Conservation (phyloP, 768 basidiomycete species). For the Candolleomyces efflorescens region DNA sequence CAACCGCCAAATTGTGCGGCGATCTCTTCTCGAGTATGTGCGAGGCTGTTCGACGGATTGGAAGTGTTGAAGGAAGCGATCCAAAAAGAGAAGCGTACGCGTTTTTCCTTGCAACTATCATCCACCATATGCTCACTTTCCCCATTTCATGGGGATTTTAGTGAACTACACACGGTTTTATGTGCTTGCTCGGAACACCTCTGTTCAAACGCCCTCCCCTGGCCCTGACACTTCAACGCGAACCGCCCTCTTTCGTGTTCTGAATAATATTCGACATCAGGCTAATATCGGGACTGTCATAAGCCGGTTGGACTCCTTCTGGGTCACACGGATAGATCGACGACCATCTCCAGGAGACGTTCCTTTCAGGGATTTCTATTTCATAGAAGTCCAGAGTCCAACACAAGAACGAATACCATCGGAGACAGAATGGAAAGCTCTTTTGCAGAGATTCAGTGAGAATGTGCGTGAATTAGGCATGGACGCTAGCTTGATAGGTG, state of each 20-base stretch:
- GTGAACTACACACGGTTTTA: conserved; percentile 73
- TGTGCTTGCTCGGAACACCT: conserved; percentile 40
- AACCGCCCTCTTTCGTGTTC: conserved; percentile 31
- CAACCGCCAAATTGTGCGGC: conserved; percentile 55
- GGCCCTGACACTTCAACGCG: conserved; percentile 10
- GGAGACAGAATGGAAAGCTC: conserved; percentile 24
- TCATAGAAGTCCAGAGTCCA: conserved; percentile 48
- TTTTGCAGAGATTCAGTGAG: conserved; percentile 30
- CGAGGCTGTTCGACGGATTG: conserved; percentile 55
- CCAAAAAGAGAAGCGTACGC: conserved; percentile 54
- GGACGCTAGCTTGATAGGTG: conserved; percentile 38
- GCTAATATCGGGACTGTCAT: conserved; percentile 26
- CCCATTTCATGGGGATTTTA: conserved; percentile 18
- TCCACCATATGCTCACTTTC: no score
- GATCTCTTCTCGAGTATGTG: conserved; percentile 68
- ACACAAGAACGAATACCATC: conserved; percentile 1
- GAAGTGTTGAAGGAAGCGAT: conserved; percentile 59
- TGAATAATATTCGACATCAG: conserved; percentile 6
- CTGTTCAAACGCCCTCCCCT: conserved; percentile 16
- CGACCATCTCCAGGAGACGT: conserved; percentile 44
- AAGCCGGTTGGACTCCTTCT: conserved; percentile 32
- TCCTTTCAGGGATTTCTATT: conserved; percentile 60
- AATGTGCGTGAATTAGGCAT: conserved; percentile 30
- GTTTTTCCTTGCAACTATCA: not conserved
- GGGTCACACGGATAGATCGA: conserved; percentile 55